Base-by-base conservation (phyloP, 129 eudicot genomes). In the Pseudognaphalium luteoalbum region DNA sequence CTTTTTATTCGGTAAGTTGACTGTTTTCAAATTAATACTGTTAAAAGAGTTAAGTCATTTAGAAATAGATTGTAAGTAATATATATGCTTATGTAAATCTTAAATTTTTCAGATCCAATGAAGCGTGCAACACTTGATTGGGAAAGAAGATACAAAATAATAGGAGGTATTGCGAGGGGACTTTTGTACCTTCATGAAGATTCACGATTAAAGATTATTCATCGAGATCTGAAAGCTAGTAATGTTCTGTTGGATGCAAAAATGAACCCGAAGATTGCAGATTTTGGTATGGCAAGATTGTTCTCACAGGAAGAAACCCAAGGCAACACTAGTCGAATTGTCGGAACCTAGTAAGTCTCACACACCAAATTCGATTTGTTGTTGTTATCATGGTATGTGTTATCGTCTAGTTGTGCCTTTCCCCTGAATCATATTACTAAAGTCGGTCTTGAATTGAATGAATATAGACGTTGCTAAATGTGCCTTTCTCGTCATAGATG, bases 151-250 rank as follows among this genome's bases (percentile, higher is more conserved):
- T 82, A 75, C 76, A 84, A 82, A 63, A 84, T 87, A 22, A 65
- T 87, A 6, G 25, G 7, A 14, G 86, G 88, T 5, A 30, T 87
- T n/a, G 86, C 86, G 2, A 74, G 66, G 35, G 88, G 91, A 37
- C 75, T 87, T 41, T 11, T 84, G 30, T 87, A 87, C 59, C 76
- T 87, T 37, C 91, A 84, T 22, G 84, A 84, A 47, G 91, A 87
- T 76, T 87, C 86, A 25, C 85, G 81, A 39, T 66, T 81, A 62
- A 76, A 74, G 68, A 84, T 87, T 3, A 72, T 87, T 41, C 88
- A 84, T 52, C 84, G 90, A 11, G 90, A 83, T 69, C 63, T 86
- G 14, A 87, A 87, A 75, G 84, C 91, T 11, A 81, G 88, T 78
- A 87, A 84, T 10, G 35, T 87, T 60, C 60, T 82, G 32, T 57